phyloP scores from a whole-genome alignment of 805 yeast species.

The Yamadazyma insecticola region DNA sequence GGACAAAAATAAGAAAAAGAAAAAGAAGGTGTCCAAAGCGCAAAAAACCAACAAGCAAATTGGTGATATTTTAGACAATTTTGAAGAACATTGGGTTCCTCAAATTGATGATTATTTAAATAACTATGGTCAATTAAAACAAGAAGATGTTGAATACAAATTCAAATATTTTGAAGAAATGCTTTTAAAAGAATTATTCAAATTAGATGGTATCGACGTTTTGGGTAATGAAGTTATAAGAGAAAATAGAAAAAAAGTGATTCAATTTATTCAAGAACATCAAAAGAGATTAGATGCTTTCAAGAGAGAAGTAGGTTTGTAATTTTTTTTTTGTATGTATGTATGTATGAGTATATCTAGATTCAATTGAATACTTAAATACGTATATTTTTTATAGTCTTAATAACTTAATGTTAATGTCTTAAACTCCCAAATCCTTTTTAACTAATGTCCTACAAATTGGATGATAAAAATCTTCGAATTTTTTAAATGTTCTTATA shows the following conservation, averaged over 20 bases:
- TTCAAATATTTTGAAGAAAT: conserved; percentile 61
- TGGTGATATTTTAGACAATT: conserved; percentile 34
- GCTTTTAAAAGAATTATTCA: conserved; percentile 61
- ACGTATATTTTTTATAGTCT: no score
- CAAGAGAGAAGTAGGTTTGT: conserved; percentile 25
- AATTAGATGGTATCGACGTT: conserved; percentile 60
- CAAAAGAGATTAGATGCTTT: conserved; percentile 52
- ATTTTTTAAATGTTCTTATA: conserved; percentile 17
- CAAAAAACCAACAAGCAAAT: conserved; percentile 37
- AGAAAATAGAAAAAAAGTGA: conserved; percentile 52
- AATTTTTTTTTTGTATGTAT: no score
- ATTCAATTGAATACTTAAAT: no score
- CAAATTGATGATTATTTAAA: conserved; percentile 30
- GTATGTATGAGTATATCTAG: no score
- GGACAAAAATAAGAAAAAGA: conserved; percentile 20
- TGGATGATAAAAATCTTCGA: conserved; percentile 25
- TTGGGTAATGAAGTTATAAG: conserved; percentile 49
- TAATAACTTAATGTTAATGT: background rate
- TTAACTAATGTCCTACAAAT: conserved; percentile 24
- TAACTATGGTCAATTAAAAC: conserved; percentile 19
- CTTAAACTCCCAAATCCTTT: conserved; percentile 15
- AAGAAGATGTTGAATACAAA: conserved; percentile 41
- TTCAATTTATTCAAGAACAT: conserved; percentile 56
- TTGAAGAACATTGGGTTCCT: conserved; percentile 37
- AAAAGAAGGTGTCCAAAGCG: conserved; percentile 35